Percentiles rank a stretch among this genome's conserved stretches.
These are phyloP conservation scores for Stentor roeselii DNA, from an alignment of 73 alveolate genomes.

Conservation along the genomic window DNA sequence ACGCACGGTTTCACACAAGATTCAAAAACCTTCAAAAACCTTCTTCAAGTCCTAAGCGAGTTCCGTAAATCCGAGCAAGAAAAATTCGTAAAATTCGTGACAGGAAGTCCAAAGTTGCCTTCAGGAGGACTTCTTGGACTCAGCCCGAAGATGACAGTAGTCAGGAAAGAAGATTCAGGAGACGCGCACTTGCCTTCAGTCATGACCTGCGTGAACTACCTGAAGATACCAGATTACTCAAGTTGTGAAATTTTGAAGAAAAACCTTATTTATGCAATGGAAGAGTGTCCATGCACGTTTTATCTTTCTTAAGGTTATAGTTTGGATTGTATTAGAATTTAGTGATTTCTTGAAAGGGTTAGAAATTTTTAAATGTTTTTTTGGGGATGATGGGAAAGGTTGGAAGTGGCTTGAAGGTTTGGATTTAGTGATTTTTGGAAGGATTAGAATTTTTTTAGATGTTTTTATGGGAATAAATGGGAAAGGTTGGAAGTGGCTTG, in stretches of 20 bases:
- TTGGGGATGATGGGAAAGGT: too few species aligned
- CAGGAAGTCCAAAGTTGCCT: slow-evolving; percentile 94
- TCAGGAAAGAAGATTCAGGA: slow-evolving; percentile 52
- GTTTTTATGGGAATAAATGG: too few species aligned
- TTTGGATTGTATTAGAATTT: too few species aligned
- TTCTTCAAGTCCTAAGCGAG: slow-evolving; percentile 24
- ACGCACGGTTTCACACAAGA: slow-evolving; percentile 80
- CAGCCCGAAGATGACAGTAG: slow-evolving; percentile 92
- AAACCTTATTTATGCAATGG: slow-evolving; percentile 67
- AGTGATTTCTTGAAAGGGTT: too few species aligned
- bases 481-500: too few species aligned
- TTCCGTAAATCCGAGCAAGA: slow-evolving; percentile 51
- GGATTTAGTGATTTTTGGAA: too few species aligned
- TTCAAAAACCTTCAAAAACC: slow-evolving; percentile 50
- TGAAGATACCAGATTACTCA: slow-evolving; percentile 91
- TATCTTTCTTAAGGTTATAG: slow-evolving; percentile 23
- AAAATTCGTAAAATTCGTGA: slow-evolving; percentile 64
- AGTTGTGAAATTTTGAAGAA: slow-evolving; percentile 46
- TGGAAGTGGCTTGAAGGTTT: too few species aligned
- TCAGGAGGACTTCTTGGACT: slow-evolving; percentile 88
- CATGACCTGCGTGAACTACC: slow-evolving; percentile 81
- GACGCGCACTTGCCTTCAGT: slow-evolving; percentile 75
- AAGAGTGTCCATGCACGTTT: slow-evolving; percentile 77
- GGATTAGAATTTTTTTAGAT: too few species aligned
- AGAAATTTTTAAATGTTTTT: too few species aligned